phyloP scores from a whole-genome alignment of 768 basidiomycete genomes.

The Rhodotorula toruloides region DNA sequence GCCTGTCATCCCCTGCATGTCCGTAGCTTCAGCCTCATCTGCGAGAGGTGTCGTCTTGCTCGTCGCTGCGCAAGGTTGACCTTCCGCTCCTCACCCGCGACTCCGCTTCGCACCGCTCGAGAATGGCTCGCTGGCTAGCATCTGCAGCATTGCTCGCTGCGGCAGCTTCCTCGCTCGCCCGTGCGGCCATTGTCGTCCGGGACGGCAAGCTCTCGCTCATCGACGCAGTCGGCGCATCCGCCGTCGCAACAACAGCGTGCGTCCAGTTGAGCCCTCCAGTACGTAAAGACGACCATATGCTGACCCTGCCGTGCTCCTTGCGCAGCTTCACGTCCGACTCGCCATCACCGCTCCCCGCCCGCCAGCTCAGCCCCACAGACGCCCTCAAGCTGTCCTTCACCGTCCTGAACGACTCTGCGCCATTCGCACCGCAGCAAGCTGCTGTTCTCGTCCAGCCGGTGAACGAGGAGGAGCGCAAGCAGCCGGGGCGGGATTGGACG shows the following conservation, averaged over 20 bases:
- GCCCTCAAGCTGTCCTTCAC: constrained; percentile 34
- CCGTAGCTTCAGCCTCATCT: too few species aligned
- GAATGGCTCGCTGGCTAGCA: not conserved
- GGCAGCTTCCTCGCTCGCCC: not conserved
- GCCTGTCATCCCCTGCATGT: too few species aligned
- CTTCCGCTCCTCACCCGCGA: too few species aligned
- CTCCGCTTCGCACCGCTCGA: too few species aligned
- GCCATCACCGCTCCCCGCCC: not conserved
- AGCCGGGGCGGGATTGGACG: constrained; percentile 1
- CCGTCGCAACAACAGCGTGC: not conserved
- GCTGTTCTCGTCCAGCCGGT: constrained; percentile 14
- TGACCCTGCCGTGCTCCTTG: not conserved
- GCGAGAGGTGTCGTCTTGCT: too few species aligned
- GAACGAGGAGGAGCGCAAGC: not conserved
- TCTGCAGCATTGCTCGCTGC: not conserved
- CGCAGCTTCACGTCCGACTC: constrained; percentile 17
- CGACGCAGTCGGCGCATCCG: constrained; percentile 8
- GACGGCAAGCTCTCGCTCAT: constrained; percentile 23
- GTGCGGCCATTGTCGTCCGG: not conserved
- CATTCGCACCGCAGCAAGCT: constrained; percentile 28
- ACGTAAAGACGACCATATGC: not conserved
- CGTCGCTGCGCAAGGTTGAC: too few species aligned
- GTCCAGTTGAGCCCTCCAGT: not conserved
- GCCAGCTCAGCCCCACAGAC: constrained; percentile 17
- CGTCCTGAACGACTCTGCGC: constrained; percentile 1